Evolutionary conservation across 1,139 yeast species (phyloP).

Genomic region (Lodderomyces oxycetoniae): DNA sequence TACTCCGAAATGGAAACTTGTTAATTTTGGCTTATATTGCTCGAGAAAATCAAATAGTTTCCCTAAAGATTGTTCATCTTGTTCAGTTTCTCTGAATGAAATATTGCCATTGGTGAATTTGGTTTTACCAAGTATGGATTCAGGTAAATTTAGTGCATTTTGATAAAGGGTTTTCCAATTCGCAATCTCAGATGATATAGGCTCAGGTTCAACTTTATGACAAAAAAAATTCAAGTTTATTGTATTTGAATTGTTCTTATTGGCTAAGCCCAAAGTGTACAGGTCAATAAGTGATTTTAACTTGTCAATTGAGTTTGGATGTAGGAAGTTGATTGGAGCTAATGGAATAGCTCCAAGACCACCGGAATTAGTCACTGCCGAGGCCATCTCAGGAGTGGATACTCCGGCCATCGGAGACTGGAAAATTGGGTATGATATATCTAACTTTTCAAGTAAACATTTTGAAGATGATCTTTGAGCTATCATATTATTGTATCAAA

Average conservation of each 20-base stretch:
- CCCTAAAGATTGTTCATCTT: constrained; percentile 8
- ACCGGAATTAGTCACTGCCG: constrained; percentile 33
- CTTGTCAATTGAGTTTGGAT: constrained; percentile 9
- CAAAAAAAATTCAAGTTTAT: constrained; percentile 48
- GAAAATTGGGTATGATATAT: constrained; percentile 33
- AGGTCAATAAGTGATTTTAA: constrained; percentile 1
- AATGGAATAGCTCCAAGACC: constrained; percentile 46
- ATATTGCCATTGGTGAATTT: constrained; percentile 25
- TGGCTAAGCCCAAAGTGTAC: not conserved
- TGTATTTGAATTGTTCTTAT: constrained; percentile 3
- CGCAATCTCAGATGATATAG: constrained; percentile 16
- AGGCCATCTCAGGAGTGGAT: constrained; percentile 38
- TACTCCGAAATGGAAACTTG: constrained; percentile 49
- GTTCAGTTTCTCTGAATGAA: constrained; percentile 34
- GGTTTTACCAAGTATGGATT: constrained; percentile 11
- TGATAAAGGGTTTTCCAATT: constrained; percentile 25
- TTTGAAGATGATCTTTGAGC: too few relatives aligned
- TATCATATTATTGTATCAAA: too few relatives aligned
- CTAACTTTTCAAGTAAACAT: constrained; percentile 14
- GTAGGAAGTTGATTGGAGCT: constrained; percentile 26
- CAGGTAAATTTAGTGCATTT: constrained; percentile 4
- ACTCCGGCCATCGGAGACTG: constrained; percentile 57
- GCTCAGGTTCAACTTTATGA: constrained; percentile 26
- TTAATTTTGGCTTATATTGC: constrained; percentile 26
- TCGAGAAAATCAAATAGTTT: constrained; percentile 13